Evolutionary conservation across 306 rosid species (phyloP).

Genomic region (Cucurbita maxima): DNA sequence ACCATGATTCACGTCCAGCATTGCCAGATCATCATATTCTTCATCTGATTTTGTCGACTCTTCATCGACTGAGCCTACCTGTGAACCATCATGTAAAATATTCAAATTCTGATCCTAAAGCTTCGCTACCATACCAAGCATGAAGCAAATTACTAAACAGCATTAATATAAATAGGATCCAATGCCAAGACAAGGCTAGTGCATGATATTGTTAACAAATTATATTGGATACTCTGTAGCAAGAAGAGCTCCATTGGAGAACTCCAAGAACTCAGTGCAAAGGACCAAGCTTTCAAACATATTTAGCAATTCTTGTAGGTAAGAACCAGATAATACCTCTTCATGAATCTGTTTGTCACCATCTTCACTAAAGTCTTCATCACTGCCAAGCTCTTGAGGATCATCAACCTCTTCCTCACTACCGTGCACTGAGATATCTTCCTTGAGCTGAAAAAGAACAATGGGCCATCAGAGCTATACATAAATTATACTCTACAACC

Average conservation of each 20-base stretch:
- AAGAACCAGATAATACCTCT: constrained; percentile 39
- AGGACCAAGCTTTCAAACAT: background rate
- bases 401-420: constrained; percentile 93
- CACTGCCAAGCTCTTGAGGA: constrained; percentile 55
- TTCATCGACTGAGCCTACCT: constrained; percentile 93
- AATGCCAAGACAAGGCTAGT: background rate
- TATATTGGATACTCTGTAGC: background rate
- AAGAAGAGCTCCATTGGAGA: background rate
- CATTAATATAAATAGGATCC: background rate
- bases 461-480: background rate
- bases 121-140: background rate
- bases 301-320: background rate
- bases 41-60: constrained; percentile 93
- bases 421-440: constrained; percentile 72
- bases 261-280: background rate
- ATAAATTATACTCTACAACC: background rate
- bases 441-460: constrained; percentile 49
- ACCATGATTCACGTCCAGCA: constrained; percentile 49
- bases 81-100: background rate
- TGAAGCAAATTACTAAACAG: background rate
- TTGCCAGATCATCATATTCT: constrained; percentile 90
- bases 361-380: constrained; percentile 71
- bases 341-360: constrained; percentile 33
- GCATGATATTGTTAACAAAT: background rate
- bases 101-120: background rate